These are phyloP conservation scores for Sporothrix humicola DNA, from an alignment of 2,329 filamentous ascomycete genomes.

Conservation along the genomic window DNA sequence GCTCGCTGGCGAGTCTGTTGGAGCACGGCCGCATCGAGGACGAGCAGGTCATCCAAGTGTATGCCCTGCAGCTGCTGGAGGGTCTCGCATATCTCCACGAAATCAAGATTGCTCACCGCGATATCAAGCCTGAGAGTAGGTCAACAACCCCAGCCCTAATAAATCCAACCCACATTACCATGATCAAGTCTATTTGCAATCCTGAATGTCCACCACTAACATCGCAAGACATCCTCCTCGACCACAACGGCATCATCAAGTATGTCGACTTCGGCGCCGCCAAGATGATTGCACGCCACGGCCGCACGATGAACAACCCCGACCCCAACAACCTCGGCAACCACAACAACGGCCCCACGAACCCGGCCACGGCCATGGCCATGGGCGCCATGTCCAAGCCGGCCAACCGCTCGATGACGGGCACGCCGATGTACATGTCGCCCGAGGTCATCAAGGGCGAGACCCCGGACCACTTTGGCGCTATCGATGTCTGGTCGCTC, in stretches of 20 bases:
- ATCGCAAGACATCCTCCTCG: conserved; percentile 80
- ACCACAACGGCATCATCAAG: conserved; percentile 98
- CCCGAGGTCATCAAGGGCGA: conserved; percentile 97
- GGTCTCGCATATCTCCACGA: conserved; percentile 93
- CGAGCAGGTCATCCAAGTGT: conserved; percentile 96
- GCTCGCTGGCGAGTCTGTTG: conserved; percentile 84
- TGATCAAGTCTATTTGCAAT: not conserved
- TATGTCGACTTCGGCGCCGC: conserved; percentile 98
- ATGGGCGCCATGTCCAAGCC: conserved; percentile 55
- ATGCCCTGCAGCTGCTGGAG: conserved; percentile 90
- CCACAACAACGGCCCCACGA: too few relatives aligned
- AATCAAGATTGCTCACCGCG: conserved; percentile 88
- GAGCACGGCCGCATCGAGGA: conserved; percentile 98
- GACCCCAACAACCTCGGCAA: not conserved
- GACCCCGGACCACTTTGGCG: conserved; percentile 77
- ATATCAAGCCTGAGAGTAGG: conserved; percentile 97
- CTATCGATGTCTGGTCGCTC: conserved; percentile 94
- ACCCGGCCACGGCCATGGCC: conserved; percentile 57
- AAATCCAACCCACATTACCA: not conserved
- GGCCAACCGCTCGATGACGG: conserved; percentile 86
- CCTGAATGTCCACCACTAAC: conserved; percentile 30
- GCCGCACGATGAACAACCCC: conserved; percentile 69
- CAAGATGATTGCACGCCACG: conserved; percentile 93
- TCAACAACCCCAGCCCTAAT: conserved; percentile 38
- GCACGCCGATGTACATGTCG: conserved; percentile 99